A percentile compares a stretch with the other conserved stretches of the same genome.
These are phyloP conservation scores for Cercospora citrullina DNA, from an alignment of 2,329 filamentous ascomycete species.

Conservation along the genomic window DNA sequence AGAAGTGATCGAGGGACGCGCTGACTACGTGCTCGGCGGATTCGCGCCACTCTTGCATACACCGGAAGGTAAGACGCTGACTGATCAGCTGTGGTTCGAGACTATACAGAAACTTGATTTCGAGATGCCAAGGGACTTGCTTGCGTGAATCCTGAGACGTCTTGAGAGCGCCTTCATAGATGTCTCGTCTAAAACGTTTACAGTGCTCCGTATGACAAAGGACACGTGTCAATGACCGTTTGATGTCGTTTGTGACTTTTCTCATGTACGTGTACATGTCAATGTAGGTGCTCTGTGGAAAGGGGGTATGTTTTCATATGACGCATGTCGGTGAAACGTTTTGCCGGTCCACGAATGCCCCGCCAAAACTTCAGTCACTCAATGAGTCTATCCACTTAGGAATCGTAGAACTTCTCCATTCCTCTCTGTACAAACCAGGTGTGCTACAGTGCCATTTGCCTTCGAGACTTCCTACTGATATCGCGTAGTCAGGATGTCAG, in stretches of 20 bases:
- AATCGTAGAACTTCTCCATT: background rate
- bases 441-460: background rate
- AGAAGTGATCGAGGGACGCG: too few relatives aligned
- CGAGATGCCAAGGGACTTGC: background rate
- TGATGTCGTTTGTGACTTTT: background rate
- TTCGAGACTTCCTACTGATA: background rate
- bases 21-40: background rate
- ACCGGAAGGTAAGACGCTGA: background rate
- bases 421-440: background rate
- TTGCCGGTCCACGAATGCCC: background rate
- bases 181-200: background rate
- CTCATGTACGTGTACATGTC: background rate
- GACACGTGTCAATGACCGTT: too few relatives aligned
- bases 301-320: background rate
- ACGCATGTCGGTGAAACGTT: background rate
- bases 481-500: background rate
- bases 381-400: constrained; percentile 1
- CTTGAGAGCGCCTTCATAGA: background rate
- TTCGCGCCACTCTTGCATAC: constrained; percentile 4
- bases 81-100: constrained; percentile 4
- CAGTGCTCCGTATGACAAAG: background rate
- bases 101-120: background rate
- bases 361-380: constrained; percentile 7
- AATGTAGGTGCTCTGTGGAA: background rate
- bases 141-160: background rate